Evolutionary conservation across 805 yeast genomes (phyloP), one percentile per base, ranked within the genome.

Genomic region (Kregervanrija delftensis): DNA sequence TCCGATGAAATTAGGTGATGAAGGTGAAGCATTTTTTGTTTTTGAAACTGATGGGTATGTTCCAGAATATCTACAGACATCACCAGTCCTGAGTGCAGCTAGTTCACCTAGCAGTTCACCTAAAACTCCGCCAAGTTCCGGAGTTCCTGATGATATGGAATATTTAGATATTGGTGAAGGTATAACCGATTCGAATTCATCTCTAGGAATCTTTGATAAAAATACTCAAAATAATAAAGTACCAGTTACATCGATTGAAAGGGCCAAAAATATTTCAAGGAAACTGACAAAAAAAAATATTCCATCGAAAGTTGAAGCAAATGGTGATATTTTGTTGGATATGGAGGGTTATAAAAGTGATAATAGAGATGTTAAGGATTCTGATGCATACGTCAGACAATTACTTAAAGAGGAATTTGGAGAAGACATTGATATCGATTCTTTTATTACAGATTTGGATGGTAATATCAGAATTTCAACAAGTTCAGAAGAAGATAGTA

Each of bases 21-120:
- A 95, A 8, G 99, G 99, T 11, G 99, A 93, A 64, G 99, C 98
- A 0, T 89, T 89, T 61, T 93, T 93, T 59, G 98, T 93, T 36
- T 91, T 93, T 66, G 96, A 89, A 57, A 85, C 96, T 1, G 76
- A 74, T 37, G 73, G 73, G 38, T 75, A 77, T 47, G 81, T 93
- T 17, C 96, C 96, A 1, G 71, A 73, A 44, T 84, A 84, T 47
- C 73, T 88, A 51, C 77, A 88, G 52, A 86, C 96, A 0, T 86
- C 96, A 0, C 97, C 97, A 0, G 93, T 89, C 30, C 66, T 84
- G 31, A 77, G 85, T 45, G 81, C 86, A 1, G 66, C 72, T 6
- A 69, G 71, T 41, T 83, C 95, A 16, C 91, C 96, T 0, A 48
- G 53, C 8, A 48, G 46, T 32, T 57, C 74, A 41, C 65, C 67